Conservation (phyloP, 2,329 filamentous ascomycete genomes). For the Neonectria sp. region DNA sequence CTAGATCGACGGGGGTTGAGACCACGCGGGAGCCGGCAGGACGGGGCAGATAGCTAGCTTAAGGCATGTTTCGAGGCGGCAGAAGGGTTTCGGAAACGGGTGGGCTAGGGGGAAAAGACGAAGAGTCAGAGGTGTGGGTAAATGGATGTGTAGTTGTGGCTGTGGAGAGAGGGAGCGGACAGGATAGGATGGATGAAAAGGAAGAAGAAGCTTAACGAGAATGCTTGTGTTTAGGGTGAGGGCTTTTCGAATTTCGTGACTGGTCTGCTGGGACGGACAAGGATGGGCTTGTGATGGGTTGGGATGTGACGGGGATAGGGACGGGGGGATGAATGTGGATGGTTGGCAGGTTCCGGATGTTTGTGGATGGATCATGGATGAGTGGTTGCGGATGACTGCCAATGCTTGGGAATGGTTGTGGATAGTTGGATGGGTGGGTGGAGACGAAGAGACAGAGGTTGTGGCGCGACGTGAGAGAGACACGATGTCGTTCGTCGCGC, state of each 20-base stretch:
- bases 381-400: slow-evolving; percentile 14
- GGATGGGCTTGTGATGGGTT: slow-evolving; percentile 29
- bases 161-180: slow-evolving; percentile 1
- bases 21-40: slow-evolving; percentile 18
- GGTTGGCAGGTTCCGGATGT: neutral
- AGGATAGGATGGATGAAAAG: neutral
- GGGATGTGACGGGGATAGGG: slow-evolving; percentile 9
- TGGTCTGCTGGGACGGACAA: slow-evolving; percentile 15
- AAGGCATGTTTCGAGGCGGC: slow-evolving; percentile 37
- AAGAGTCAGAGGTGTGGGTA: slow-evolving; percentile 3
- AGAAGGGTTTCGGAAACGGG: slow-evolving; percentile 39
- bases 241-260: slow-evolving; percentile 22
- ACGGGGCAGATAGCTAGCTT: slow-evolving; percentile 16
- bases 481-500: slow-evolving; percentile 31
- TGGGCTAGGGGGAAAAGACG: slow-evolving; percentile 11
- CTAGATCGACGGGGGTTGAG: slow-evolving; percentile 31
- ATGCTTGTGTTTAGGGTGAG: slow-evolving; percentile 32
- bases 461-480: slow-evolving; percentile 31
- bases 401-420: neutral
- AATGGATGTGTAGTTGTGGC: neutral
- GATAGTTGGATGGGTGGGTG: slow-evolving; percentile 6
- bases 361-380: slow-evolving; percentile 24
- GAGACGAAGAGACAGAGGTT: slow-evolving; percentile 13
- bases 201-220: slow-evolving; percentile 34
- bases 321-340: neutral